Conservation (phyloP, 345 rosid species). For the Rhizophora apiculata region DNA sequence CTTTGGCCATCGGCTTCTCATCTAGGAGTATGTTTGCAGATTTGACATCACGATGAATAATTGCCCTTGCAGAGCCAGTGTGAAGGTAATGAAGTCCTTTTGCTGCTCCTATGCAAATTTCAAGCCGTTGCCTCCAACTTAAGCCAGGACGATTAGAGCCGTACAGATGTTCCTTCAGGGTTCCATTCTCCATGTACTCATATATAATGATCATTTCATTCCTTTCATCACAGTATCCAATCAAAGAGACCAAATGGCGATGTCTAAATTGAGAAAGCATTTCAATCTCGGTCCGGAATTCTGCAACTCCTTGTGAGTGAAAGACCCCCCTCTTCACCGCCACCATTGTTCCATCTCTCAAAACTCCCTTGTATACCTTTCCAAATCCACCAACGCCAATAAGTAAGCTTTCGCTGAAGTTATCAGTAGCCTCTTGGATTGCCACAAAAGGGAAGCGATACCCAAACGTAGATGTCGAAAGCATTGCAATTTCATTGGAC, state of each 20-base stretch:
- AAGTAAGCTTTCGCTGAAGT: constrained; percentile 46
- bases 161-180: constrained; percentile 56
- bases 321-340: constrained; percentile 68
- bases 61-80: constrained; percentile 55
- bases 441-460: constrained; percentile 48
- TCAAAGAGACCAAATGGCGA: constrained; percentile 65
- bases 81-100: constrained; percentile 77
- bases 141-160: constrained; percentile 38
- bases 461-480: constrained; percentile 51
- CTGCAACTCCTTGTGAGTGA: constrained; percentile 55
- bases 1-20: constrained; percentile 65
- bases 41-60: constrained; percentile 74
- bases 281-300: constrained; percentile 62
- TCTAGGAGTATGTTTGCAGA: constrained; percentile 66
- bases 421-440: constrained; percentile 55
- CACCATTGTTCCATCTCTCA: constrained; percentile 47
- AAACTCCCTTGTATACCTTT: constrained; percentile 57
- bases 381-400: constrained; percentile 75
- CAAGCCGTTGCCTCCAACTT: constrained; percentile 61
- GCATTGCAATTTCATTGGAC: constrained; percentile 25
- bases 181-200: constrained; percentile 70
- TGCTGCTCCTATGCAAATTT: constrained; percentile 65
- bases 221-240: constrained; percentile 59
- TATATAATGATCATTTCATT: constrained; percentile 68
- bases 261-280: constrained; percentile 72